Evolutionary conservation across 2,329 filamentous ascomycete species (phyloP), one percentile per base, ranked within the genome.

Genomic region (Pestalotiopsis sp.): DNA sequence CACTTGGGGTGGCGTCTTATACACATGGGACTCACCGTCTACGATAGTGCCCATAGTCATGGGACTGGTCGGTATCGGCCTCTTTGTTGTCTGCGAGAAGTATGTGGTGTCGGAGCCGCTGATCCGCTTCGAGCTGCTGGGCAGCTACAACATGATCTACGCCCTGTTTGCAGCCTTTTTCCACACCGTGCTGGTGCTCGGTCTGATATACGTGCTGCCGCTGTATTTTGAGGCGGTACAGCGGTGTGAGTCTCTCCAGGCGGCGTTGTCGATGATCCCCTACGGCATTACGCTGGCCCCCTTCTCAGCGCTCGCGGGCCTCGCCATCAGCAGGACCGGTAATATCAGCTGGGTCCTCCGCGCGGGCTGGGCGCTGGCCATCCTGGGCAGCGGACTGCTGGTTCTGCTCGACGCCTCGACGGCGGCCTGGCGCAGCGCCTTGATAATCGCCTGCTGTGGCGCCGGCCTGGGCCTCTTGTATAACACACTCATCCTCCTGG

Each of bases 191-290:
- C 41, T 65, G 25, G 41, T 31, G 5, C 31, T 65, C 5, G 41
- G 64, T 27, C 23, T 65, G 3, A 58, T 65, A 11, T 65, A 65
- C 64, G 25, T 65, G 20, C 64, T 65, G 49, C 64, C 64, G 41
- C 23, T 65, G 17, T 65, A 65, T 20, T 65, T 65, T 23, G 41
- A 65, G 41, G 64, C 45, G 12, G 64, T 65, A 6, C 20, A 38
- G 23, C 31, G 49, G 7, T 17, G 55, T 3, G 17, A 31, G n/a
- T 41, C 64, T 2, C 49, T 65, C 1, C 20, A 31, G 25, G 41
- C 64, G 20, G 64, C 31, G n/a, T 3, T 65, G 4, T 39, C 41
- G 4, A 17, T 65, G 39, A 64, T 64, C 7, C 62, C 62, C 14
- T 64, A 64, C 36, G 62, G 62, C 12, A 25, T 52, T 5, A 64